These are phyloP conservation scores for Russula emetica DNA, from an alignment of 768 basidiomycete genomes.

Conservation along the genomic window DNA sequence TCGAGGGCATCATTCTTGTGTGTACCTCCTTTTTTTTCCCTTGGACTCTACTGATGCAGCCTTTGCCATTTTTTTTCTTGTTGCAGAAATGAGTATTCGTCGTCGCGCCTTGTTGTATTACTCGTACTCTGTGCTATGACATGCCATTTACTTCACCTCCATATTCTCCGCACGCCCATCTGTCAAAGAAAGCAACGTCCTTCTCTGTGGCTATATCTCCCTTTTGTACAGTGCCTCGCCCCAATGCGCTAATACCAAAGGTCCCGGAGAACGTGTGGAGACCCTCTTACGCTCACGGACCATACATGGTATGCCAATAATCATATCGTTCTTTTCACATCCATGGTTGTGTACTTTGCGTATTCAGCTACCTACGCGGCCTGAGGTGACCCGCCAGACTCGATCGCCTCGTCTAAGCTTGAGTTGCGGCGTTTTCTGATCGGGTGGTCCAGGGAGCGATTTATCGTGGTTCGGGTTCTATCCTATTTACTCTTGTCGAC, in stretches of 20 bases:
- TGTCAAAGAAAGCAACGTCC: not conserved
- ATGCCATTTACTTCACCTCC: constrained; percentile 7
- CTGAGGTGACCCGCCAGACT: not conserved
- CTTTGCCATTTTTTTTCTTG: not conserved
- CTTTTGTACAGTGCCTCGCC: not conserved
- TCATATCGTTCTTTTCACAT: not conserved
- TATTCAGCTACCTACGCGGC: not conserved
- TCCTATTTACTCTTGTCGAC: no score
- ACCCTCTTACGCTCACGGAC: no score
- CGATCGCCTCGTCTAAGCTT: no score
- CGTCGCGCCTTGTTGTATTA: constrained; percentile 1
- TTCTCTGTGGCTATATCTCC: not conserved
- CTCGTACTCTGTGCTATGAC: not conserved
- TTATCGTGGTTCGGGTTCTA: no score
- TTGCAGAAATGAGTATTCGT: constrained; percentile 11
- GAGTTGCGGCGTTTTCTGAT: no score
- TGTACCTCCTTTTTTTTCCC: constrained; percentile 33
- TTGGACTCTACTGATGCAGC: not conserved
- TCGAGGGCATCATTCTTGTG: constrained; percentile 95
- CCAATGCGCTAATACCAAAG: not conserved
- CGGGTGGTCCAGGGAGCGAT: no score
- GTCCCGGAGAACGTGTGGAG: no score
- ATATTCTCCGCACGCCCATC: not conserved
- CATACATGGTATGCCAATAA: not conserved
- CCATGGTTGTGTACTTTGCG: not conserved